Conservation (phyloP, 148 eudicot genomes). For the Fagopyrum homotropicum region DNA sequence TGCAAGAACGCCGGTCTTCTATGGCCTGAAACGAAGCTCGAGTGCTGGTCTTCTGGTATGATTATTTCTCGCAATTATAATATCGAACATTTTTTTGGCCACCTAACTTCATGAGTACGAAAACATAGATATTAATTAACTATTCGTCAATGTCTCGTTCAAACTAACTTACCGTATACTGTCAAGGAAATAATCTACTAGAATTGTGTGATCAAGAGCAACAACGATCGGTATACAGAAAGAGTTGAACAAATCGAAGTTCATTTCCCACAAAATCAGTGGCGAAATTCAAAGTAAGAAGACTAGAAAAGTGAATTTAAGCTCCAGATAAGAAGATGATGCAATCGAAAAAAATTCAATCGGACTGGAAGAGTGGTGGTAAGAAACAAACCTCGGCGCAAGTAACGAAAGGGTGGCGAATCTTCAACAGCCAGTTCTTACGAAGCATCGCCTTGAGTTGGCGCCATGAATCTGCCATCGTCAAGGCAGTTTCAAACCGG, state of each 20-base stretch:
- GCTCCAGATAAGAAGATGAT: background rate
- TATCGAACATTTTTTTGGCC: background rate
- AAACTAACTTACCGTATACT: conserved; percentile 1
- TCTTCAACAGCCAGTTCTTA: conserved; percentile 88
- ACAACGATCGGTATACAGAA: background rate
- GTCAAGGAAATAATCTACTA: background rate
- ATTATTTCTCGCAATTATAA: background rate
- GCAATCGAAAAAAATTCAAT: background rate
- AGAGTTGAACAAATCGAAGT: background rate
- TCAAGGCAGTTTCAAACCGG: background rate
- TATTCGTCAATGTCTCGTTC: background rate
- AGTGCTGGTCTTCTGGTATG: no score
- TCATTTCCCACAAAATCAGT: background rate
- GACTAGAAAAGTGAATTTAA: background rate
- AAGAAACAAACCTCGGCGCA: conserved; percentile 55
- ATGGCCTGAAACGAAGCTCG: no score
- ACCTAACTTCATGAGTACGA: background rate
- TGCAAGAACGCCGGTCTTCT: no score
- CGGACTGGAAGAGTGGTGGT: background rate
- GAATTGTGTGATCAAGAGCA: background rate
- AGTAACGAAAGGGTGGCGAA: conserved; percentile 83
- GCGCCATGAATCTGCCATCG: conserved; percentile 41
- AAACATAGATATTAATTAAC: background rate
- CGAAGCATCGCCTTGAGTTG: conserved; percentile 92
- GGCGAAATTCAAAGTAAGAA: background rate